phyloP scores from a whole-genome alignment of 1,139 yeast genomes.

The Hemisphaericaspora lyxosophila region DNA sequence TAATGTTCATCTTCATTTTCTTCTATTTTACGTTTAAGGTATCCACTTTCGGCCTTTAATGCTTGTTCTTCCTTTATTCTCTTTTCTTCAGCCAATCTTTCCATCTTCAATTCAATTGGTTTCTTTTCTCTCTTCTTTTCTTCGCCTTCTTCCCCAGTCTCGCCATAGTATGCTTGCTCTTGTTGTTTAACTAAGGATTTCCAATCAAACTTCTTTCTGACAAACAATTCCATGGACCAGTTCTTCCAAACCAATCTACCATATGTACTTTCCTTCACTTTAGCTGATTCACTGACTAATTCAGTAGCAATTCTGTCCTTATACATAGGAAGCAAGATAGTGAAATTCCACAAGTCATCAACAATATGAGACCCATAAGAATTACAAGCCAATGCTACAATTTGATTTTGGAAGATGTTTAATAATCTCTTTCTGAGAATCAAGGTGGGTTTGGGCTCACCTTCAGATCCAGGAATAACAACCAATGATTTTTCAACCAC shows the following conservation, averaged over 20 bases:
- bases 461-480: conserved; percentile 25
- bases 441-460: conserved; percentile 51
- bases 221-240: conserved; percentile 81
- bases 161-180: conserved; percentile 51
- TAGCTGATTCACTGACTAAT: conserved; percentile 57
- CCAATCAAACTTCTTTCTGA: conserved; percentile 82
- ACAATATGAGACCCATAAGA: conserved; percentile 92
- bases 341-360: conserved; percentile 80
- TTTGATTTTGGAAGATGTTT: conserved; percentile 56
- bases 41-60: conserved; percentile 15
- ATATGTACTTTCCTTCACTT: conserved; percentile 79
- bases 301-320: conserved; percentile 84
- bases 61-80: conserved; percentile 28
- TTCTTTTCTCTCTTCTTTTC: conserved; percentile 26
- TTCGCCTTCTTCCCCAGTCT: conserved; percentile 17
- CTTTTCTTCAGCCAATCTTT: conserved; percentile 36
- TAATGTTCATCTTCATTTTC: conserved; percentile 14
- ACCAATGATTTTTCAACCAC: conserved; percentile 66
- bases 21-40: conserved; percentile 22
- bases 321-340: conserved; percentile 74
- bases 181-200: conserved; percentile 68
- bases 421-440: conserved; percentile 66
- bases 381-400: conserved; percentile 69
- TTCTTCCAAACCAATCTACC: conserved; percentile 95
- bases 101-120: conserved; percentile 48